Conservation (phyloP, 345 rosid species). For the Populus euphratica region DNA sequence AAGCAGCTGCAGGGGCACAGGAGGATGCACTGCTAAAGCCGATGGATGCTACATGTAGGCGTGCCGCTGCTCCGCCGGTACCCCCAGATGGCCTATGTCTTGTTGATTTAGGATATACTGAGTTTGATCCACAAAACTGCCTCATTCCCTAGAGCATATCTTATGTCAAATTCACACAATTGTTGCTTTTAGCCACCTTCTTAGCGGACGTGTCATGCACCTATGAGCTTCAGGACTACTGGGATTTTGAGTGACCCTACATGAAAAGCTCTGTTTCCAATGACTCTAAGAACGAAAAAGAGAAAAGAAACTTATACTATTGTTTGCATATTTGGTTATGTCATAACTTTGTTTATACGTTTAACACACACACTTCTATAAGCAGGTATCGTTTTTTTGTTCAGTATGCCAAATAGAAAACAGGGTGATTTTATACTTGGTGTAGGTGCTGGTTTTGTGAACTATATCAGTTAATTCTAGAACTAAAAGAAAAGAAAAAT, state of each 20-base stretch:
- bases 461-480: not conserved
- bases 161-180: not conserved
- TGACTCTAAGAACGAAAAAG: not conserved
- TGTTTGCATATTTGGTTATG: not conserved
- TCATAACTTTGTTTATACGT: not conserved
- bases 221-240: not conserved
- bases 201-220: not conserved
- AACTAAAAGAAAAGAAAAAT: not conserved
- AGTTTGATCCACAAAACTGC: constrained; percentile 53
- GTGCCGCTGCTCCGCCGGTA: constrained; percentile 95
- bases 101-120: constrained; percentile 73
- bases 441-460: not conserved
- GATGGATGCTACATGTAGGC: constrained; percentile 77
- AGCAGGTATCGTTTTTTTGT: not conserved
- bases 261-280: not conserved
- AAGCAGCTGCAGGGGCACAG: constrained; percentile 84
- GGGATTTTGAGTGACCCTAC: not conserved
- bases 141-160: constrained; percentile 32
- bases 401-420: no score
- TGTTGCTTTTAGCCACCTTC: not conserved
- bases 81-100: constrained; percentile 87
- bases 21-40: constrained; percentile 66
- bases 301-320: not conserved
- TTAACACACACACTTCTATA: not conserved
- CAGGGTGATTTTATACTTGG: no score